Evolutionary conservation across 2,329 filamentous ascomycete genomes (phyloP).

Genomic region (Trichoderma sp.): DNA sequence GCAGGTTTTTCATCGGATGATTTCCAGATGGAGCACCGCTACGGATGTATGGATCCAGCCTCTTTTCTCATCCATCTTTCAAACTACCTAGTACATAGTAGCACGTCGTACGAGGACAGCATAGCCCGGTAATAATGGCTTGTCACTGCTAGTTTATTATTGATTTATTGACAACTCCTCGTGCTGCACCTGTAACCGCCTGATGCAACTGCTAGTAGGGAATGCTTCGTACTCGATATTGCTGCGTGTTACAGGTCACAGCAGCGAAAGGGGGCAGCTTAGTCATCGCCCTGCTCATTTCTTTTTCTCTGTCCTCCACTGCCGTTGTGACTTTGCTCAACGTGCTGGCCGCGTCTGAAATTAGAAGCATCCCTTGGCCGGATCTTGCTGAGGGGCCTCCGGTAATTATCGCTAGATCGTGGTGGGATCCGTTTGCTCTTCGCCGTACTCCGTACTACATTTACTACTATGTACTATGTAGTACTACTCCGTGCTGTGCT

Average conservation of each 20-base stretch:
- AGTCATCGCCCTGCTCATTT: conserved; percentile 10
- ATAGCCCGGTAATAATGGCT: no score
- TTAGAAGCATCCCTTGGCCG: conserved; percentile 2
- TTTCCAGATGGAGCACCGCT: neutral
- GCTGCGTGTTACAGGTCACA: neutral
- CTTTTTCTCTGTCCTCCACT: conserved; percentile 14
- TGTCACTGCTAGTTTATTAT: no score
- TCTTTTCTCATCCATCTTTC: neutral
- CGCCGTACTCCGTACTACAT: no score
- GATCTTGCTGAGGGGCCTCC: conserved; percentile 11
- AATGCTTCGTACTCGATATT: neutral
- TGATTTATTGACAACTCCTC: no score
- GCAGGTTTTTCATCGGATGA: neutral
- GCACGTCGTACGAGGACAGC: neutral
- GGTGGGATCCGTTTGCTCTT: neutral
- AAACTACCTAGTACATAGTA: neutral
- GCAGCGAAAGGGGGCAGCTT: neutral
- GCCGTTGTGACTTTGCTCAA: conserved; percentile 9
- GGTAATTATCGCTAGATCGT: conserved; percentile 14
- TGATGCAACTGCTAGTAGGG: neutral
- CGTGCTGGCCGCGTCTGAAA: neutral
- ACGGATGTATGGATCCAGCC: neutral
- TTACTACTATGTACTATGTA: no score
- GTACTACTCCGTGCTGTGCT: no score
- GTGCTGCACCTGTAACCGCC: neutral